Evolutionary conservation across 352 stramenopile species (phyloP), one percentile per base, ranked within the genome.

Genomic region (Phytophthora pseudosyringae): DNA sequence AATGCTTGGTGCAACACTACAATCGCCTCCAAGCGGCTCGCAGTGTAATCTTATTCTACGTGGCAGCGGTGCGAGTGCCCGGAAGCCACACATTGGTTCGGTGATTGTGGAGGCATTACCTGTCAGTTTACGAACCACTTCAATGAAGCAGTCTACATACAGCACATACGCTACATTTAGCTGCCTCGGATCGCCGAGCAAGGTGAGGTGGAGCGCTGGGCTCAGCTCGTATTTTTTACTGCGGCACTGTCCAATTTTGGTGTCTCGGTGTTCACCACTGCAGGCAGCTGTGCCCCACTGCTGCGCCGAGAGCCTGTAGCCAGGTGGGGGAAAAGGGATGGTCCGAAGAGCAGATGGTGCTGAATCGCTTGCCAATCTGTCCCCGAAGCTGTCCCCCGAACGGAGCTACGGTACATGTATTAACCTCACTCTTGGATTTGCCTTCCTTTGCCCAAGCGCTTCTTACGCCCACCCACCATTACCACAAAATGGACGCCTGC

Each of bases 401-500:
- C 26, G 8, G 28, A 68, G 21, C 16, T 44, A 58, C 48, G n/a
- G 21, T 21, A 21, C 21, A 21, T 21, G 21, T 21, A 21, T 2
- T 21, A 21, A 21, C 48, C 41, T 59, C 52, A 76, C 32, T 76
- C 41, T 69, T 76, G 50, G 57, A 76, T 73, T 76, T 70, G 49
- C 53, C 63, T 50, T 59, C 25, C 66, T 47, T 69, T 48, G 32
- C 56, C 51, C 63, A 76, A 71, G 62, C 45, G 26, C 58, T 25
- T 54, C 26, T 7, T 21, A 21, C 21, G 57, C 48, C 43, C 46
- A 53, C 25, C n/a, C 36, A 26, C 21, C 36, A 21, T 59, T 64
- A 63, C 66, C 31, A 68, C 64, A 58, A 59, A 73, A 86, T 86
- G 76, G 76, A 86, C 54, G 74, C 74, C 36, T 83, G 69, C 57